Base-by-base conservation (phyloP, 768 basidiomycete species). In the Fibroporia radiculosa region DNA sequence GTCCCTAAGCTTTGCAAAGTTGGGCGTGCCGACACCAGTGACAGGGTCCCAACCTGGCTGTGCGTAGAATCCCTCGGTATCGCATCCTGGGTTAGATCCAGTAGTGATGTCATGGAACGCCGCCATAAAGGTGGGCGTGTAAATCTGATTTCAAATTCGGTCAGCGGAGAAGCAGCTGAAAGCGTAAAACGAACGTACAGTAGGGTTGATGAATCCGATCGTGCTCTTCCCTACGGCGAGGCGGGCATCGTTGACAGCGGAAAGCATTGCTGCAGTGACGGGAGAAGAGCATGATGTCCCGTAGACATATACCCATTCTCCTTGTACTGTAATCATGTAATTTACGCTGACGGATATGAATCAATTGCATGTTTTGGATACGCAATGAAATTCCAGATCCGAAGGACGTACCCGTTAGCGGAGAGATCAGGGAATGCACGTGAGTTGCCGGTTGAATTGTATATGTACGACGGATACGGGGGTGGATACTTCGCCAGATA, bases 221-320 rank as follows among this genome's bases (percentile, higher is more conserved):
- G 65, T 41, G 4, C 48, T 35, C 42, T 58, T 59, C 1, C 62
- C 59, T 4, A 46, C 44, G 5, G 61, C 53, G 28, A 67, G 37
- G 13, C 56, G 57, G 14, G 56, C 57, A 43, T 64, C 65, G 42
- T 67, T 68, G 29, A 86, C 59, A 47, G 84, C 71, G 4, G 82
- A 69, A 10, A 84, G 64, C 32, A 86, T 64, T 12, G 69, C 73
- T 4, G 84, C 73, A 41, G 85, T 79, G 0, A 79, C 67, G 0
- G 84, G 84, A 10, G 78, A 53, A 1, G 82, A 59, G 1, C 77
- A 75, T 7, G 81, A 82, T 1, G 85, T 87, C 26, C 85, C 84
- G 0, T 64, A 71, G 36, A 77, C 66, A 3, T 57, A 53, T 7
- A 32, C 43, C 7, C 61, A 62, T 34, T 42, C 48, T 11, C 62